A percentile compares a stretch with the other conserved stretches of the same genome.
Evolutionary conservation across 768 basidiomycete species (phyloP).

Genomic region (Suillus cothurnatus): DNA sequence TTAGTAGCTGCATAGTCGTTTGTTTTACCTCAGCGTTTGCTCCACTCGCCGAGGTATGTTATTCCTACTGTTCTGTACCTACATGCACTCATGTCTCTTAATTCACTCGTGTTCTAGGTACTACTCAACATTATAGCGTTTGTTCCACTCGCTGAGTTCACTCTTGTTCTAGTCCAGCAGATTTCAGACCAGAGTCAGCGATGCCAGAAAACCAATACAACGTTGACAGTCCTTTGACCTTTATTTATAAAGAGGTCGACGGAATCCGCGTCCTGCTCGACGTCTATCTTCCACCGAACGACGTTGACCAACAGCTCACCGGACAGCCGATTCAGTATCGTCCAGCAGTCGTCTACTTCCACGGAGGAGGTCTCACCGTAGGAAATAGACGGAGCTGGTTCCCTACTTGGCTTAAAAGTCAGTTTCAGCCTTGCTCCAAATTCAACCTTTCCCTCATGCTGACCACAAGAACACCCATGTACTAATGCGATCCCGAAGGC

Average conservation of each 20-base stretch:
- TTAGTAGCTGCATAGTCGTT: too few species aligned
- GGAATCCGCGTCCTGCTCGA: constrained; percentile 32
- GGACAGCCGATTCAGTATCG: not conserved
- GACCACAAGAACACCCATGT: not conserved
- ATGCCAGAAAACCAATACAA: not conserved
- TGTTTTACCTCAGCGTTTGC: too few species aligned
- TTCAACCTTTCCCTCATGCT: not conserved
- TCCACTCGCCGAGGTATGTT: too few species aligned
- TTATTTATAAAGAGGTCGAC: constrained; percentile 39
- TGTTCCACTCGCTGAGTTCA: too few species aligned
- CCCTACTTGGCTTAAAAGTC: constrained; percentile 65
- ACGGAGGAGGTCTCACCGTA: constrained; percentile 61
- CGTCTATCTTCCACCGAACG: constrained; percentile 31
- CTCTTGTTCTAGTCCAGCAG: too few species aligned
- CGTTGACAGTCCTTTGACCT: constrained; percentile 25
- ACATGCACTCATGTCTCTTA: too few species aligned
- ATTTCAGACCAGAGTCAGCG: not conserved
- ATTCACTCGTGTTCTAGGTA: too few species aligned
- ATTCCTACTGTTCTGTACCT: too few species aligned
- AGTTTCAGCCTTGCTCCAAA: constrained; percentile 15
- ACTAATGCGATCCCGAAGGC: constrained; percentile 33
- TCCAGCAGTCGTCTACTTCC: constrained; percentile 42
- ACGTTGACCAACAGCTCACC: not conserved
- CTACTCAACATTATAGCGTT: too few species aligned
- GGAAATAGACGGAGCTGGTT: constrained; percentile 65